A percentile compares a stretch with the other conserved stretches of the same genome.
Conservation (phyloP, 352 stramenopile genomes). For the Phytophthora boehmeriae region DNA sequence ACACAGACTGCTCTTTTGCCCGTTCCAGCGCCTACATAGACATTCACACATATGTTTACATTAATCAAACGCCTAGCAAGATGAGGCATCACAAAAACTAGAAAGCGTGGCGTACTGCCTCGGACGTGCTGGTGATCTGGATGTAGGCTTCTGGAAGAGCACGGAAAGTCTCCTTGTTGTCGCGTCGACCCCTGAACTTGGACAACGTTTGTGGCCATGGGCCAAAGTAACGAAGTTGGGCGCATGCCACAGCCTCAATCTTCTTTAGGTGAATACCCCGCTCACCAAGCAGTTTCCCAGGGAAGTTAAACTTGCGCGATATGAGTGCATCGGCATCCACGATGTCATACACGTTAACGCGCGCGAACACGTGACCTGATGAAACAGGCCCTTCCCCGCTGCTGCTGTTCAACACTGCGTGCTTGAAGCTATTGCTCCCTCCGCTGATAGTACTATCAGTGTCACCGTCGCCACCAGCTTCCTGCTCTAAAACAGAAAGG, state of each 20-base stretch:
- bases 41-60: constrained; percentile 6
- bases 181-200: constrained; percentile 23
- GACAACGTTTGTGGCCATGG: constrained; percentile 36
- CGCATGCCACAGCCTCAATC: constrained; percentile 58
- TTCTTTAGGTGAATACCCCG: constrained; percentile 70
- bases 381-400: constrained; percentile 24
- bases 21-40: constrained; percentile 34
- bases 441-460: constrained; percentile 25
- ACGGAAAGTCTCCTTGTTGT: constrained; percentile 12
- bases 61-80: constrained; percentile 1
- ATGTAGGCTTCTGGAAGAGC: constrained; percentile 46
- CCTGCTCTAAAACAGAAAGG: constrained; percentile 43
- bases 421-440: constrained; percentile 31
- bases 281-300: constrained; percentile 63
- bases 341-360: constrained; percentile 43
- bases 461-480: constrained; percentile 26
- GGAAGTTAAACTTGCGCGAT: constrained; percentile 70
- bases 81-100: neutral
- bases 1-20: constrained; percentile 55
- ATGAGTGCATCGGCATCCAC: constrained; percentile 47
- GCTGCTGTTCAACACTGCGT: constrained; percentile 27
- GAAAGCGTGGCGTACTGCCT: constrained; percentile 38
- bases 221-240: constrained; percentile 61
- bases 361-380: constrained; percentile 34
- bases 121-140: constrained; percentile 56